Conservation (phyloP, 2,329 filamentous ascomycete species). For the Colletotrichum phormii region DNA sequence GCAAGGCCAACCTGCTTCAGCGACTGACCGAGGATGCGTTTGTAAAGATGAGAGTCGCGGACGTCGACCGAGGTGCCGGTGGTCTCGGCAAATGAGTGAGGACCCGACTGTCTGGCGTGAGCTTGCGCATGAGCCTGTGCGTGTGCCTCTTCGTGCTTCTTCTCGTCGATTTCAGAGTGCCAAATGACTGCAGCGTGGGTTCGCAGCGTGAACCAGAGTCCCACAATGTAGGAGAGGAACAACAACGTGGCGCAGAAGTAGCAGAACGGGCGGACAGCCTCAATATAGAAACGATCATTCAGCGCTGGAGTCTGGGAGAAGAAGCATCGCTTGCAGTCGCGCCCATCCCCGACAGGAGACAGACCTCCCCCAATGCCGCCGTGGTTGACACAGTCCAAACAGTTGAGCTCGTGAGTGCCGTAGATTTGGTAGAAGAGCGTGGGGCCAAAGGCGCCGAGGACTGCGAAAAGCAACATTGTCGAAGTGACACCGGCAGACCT, state of each 20-base stretch:
- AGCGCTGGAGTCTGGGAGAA: constrained; percentile 89
- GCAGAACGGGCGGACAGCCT: constrained; percentile 93
- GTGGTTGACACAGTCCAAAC: constrained; percentile 71
- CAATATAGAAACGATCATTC: constrained; percentile 87
- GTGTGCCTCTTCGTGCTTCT: constrained; percentile 69
- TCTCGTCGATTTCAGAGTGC: constrained; percentile 86
- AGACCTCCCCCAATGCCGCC: constrained; percentile 46
- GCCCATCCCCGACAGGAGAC: constrained; percentile 51
- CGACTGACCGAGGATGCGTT: constrained; percentile 91
- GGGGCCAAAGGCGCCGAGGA: constrained; percentile 94
- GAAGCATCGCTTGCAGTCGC: constrained; percentile 92
- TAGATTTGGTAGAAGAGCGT: constrained; percentile 99
- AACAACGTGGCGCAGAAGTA: constrained; percentile 87
- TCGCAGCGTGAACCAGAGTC: constrained; percentile 92
- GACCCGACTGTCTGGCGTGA: constrained; percentile 48
- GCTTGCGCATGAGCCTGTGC: constrained; percentile 45
- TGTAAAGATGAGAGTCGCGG: constrained; percentile 89
- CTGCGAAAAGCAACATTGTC: constrained; percentile 96
- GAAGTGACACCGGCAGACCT: constrained; percentile 96
- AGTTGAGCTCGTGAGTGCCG: constrained; percentile 95
- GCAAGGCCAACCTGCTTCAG: constrained; percentile 83
- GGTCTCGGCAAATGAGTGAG: constrained; percentile 55
- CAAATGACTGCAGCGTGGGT: constrained; percentile 98
- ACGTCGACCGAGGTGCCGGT: constrained; percentile 71
- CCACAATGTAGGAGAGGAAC: constrained; percentile 93